A percentile compares a stretch with the other conserved stretches of the same genome.
Conservation (phyloP, 1,139 yeast species). For the Insectozyma bohioensis region DNA sequence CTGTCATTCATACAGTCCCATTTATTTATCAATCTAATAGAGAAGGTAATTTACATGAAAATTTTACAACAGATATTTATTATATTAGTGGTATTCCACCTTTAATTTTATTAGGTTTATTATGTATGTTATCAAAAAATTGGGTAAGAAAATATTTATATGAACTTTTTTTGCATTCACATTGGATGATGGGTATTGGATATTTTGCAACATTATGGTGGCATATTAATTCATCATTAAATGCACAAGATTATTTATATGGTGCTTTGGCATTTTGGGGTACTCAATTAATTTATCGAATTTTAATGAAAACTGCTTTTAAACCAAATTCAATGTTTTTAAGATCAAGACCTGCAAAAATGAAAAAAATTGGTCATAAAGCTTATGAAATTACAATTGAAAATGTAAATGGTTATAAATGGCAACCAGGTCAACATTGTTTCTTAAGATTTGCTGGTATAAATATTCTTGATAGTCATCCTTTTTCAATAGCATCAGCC, state of each 20-base stretch:
- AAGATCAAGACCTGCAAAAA: conserved; percentile 45
- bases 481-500: conserved; percentile 55
- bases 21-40: conserved; percentile 44
- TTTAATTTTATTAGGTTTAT: conserved; percentile 42
- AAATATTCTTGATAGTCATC: conserved; percentile 56
- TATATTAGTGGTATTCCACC: conserved; percentile 43
- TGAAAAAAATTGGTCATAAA: conserved; percentile 29
- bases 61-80: conserved; percentile 18
- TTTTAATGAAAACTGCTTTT: conserved; percentile 51
- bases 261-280: conserved; percentile 59
- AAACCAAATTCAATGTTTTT: conserved; percentile 44
- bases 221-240: conserved; percentile 44
- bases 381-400: conserved; percentile 44
- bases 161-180: conserved; percentile 55
- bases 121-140: conserved; percentile 49
- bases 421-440: conserved; percentile 66
- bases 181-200: conserved; percentile 60
- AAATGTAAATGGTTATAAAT: conserved; percentile 37
- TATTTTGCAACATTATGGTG: conserved; percentile 52
- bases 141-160: conserved; percentile 44
- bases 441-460: conserved; percentile 50
- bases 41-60: conserved; percentile 41
- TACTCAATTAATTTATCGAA: conserved; percentile 51
- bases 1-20: conserved; percentile 55
- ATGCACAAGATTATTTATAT: conserved; percentile 50